Percentiles rank a stretch among this genome's conserved stretches.
These are phyloP conservation scores for Picea abies DNA, from an alignment of 83 land plant genomes.

Conservation along the genomic window DNA sequence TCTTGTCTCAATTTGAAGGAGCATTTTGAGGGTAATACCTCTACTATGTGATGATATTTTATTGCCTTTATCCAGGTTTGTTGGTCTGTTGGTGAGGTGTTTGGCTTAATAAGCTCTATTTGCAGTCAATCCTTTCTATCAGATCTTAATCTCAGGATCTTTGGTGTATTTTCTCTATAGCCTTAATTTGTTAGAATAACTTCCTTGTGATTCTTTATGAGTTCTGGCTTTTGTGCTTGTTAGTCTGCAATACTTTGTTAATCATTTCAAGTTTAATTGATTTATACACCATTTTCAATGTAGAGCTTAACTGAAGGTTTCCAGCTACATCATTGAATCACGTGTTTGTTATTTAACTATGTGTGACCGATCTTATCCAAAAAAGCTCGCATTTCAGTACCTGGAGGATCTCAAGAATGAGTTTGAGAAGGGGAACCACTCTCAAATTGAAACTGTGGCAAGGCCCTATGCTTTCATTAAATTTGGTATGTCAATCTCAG, in stretches of 20 bases:
- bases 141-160: too few species aligned
- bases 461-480: slow-evolving; percentile 57
- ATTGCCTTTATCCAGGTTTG: too few species aligned
- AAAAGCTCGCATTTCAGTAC: slow-evolving; percentile 52
- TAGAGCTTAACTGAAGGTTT: not conserved
- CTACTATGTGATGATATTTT: too few species aligned
- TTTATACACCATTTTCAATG: not conserved
- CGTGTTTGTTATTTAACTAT: slow-evolving; percentile 52
- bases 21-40: too few species aligned
- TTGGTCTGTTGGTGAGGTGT: too few species aligned
- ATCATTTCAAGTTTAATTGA: not conserved
- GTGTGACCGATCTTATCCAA: slow-evolving; percentile 55
- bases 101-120: too few species aligned
- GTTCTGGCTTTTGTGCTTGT: not conserved
- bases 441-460: slow-evolving; percentile 53
- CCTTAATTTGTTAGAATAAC: not conserved
- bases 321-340: slow-evolving; percentile 50
- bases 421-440: slow-evolving; percentile 40
- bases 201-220: not conserved
- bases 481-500: slow-evolving; percentile 32
- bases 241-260: not conserved
- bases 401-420: slow-evolving; percentile 47
- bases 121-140: too few species aligned
- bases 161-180: too few species aligned
- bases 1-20: too few species aligned